phyloP scores from a whole-genome alignment of 2,329 filamentous ascomycete species.

The Aspergillus sp. region DNA sequence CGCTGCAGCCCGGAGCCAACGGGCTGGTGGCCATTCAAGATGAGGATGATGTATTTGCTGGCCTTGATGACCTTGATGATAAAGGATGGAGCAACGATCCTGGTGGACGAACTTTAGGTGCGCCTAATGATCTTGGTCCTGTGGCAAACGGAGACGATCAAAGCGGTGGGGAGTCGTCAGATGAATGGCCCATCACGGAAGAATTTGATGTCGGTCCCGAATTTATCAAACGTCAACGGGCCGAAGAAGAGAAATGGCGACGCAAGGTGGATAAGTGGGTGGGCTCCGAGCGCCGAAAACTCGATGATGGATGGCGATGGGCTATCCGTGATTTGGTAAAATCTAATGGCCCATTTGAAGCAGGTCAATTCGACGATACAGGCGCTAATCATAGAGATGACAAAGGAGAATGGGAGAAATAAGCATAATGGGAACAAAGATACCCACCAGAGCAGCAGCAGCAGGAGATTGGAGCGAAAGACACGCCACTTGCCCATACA shows the following conservation, averaged over 20 bases:
- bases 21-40: constrained; percentile 58
- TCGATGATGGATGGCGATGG: constrained; percentile 66
- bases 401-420: not conserved
- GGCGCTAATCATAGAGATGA: not conserved
- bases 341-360: constrained; percentile 15
- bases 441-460: too few species aligned
- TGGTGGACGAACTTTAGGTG: constrained; percentile 16
- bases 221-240: constrained; percentile 79
- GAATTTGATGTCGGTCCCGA: constrained; percentile 97
- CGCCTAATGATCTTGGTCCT: constrained; percentile 20
- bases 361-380: constrained; percentile 4
- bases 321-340: constrained; percentile 50
- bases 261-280: constrained; percentile 85
- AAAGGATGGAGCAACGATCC: constrained; percentile 23
- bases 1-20: constrained; percentile 30
- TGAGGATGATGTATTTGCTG: constrained; percentile 89
- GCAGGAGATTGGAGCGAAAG: too few species aligned
- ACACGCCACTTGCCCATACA: too few species aligned
- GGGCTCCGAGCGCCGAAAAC: constrained; percentile 44
- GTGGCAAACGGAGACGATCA: constrained; percentile 31
- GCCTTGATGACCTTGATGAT: constrained; percentile 87
- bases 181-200: constrained; percentile 83
- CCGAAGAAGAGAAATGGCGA: constrained; percentile 88
- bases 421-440: not conserved
- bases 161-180: constrained; percentile 43